Evolutionary conservation across 2,329 filamentous ascomycete genomes (phyloP).

Genomic region (Alternaria dauci): DNA sequence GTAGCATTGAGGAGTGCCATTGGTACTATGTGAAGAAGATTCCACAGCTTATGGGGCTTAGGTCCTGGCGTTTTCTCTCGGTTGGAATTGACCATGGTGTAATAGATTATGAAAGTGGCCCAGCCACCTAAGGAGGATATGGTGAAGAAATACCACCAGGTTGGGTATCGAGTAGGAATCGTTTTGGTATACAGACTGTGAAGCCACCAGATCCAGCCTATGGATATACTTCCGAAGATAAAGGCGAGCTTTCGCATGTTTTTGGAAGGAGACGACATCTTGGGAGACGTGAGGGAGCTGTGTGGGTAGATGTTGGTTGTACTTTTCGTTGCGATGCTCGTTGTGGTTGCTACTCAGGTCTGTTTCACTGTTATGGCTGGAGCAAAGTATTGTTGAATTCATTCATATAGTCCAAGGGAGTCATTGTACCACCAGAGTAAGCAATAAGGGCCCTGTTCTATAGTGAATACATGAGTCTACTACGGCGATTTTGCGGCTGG

Average conservation of each 20-base stretch:
- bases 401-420: neutral
- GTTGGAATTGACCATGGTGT: neutral
- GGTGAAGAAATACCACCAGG: neutral
- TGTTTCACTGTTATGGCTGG: neutral
- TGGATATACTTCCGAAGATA: neutral
- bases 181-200: neutral
- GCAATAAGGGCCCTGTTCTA: neutral
- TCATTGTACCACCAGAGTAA: neutral
- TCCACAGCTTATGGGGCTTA: neutral
- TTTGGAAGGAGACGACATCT: neutral
- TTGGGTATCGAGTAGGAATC: neutral
- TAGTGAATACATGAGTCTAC: neutral
- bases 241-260: neutral
- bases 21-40: neutral
- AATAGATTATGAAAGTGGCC: neutral
- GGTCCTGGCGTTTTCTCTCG: neutral
- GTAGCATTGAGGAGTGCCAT: constrained; percentile 11
- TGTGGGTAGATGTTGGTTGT: neutral
- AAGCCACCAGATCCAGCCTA: neutral
- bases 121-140: neutral
- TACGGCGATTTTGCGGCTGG: neutral
- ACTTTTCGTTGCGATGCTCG: neutral
- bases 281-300: neutral
- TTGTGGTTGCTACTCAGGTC: neutral
- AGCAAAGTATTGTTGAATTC: too few species aligned